Evolutionary conservation across 441 rosid genomes (phyloP), one percentile per base, ranked within the genome.

Genomic region (Macaranga tanarius): DNA sequence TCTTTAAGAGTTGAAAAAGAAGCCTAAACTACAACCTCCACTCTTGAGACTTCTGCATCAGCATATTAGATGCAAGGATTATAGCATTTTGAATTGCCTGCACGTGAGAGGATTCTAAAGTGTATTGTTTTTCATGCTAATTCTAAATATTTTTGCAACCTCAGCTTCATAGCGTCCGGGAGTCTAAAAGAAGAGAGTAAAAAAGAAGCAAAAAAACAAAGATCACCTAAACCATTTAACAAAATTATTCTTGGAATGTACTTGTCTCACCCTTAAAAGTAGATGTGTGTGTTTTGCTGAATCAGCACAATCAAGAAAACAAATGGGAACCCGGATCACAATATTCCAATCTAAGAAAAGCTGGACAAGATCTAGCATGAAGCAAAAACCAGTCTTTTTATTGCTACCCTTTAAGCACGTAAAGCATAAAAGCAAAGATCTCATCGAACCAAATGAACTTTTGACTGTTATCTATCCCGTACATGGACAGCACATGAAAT

Each of bases 361-460:
- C 2, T 38, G 50, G 71, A 12, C 60, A 67, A 67, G 16, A 48
- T 25, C 57, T 23, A 65, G 19, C 50, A 67, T 38, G 48, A 20
- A 52, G 45, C 28, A 52, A 67, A 54, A 20, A 12, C 42, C 31
- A 67, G 48, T 25, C 26, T 34, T 54, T 34, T 67, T 15, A 10
- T 34, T 31, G 71, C n/a, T 54, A 61, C 61, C 23, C 71, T 67
- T 67, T 54, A 54, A 38, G n/a, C 20, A 38, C 50, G 54, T 52
- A 67, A 48, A 66, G 55, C 19, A 15, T 42, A 52, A 12, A 10
- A 52, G 8, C 8, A 52, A 45, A 48, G 11, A 28, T n/a, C 28
- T 52, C 7, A 50, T 28, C 2, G 15, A 1, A 50, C 57, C 42
- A 17, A 9, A 10, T 7, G 34, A 11, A 48, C 28, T 12, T 26